Conservation (phyloP, 169 alveolate genomes). For the Amoebophrya sp. region DNA sequence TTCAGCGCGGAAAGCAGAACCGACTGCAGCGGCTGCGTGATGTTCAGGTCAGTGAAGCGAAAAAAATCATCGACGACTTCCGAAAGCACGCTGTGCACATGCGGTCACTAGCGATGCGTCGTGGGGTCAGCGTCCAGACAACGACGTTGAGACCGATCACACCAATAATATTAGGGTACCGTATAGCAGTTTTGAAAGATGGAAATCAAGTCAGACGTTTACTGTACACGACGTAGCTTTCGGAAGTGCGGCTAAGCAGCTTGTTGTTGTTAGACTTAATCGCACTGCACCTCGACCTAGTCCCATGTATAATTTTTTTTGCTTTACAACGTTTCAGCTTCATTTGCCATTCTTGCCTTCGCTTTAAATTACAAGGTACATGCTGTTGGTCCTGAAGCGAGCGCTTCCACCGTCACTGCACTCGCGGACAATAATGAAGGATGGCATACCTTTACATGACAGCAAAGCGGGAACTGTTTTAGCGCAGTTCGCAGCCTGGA, state of each 20-base stretch:
- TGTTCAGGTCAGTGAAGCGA: conserved; percentile 6
- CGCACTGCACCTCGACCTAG: too few species aligned
- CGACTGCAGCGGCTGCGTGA: conserved; percentile 20
- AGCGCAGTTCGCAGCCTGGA: conserved; percentile 12
- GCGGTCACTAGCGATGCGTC: neutral
- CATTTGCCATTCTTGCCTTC: too few species aligned
- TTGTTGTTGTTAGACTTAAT: too few species aligned
- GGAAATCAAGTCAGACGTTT: too few species aligned
- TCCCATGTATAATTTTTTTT: too few species aligned
- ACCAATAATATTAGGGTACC: neutral
- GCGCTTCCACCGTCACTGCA: neutral
- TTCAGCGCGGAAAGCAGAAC: neutral
- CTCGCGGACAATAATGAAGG: neutral
- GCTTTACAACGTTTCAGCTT: too few species aligned
- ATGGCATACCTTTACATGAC: neutral
- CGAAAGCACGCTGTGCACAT: neutral
- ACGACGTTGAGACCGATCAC: neutral
- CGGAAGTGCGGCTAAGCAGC: too few species aligned
- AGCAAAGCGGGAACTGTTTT: conserved; percentile 1
- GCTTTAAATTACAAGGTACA: too few species aligned
- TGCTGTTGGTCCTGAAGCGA: neutral
- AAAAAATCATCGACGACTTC: neutral
- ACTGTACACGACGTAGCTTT: too few species aligned
- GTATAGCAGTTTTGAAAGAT: too few species aligned
- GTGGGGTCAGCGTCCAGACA: conserved; percentile 11